Conservation (phyloP, 2,329 filamentous ascomycete genomes). For the Huntiella omanensis region DNA sequence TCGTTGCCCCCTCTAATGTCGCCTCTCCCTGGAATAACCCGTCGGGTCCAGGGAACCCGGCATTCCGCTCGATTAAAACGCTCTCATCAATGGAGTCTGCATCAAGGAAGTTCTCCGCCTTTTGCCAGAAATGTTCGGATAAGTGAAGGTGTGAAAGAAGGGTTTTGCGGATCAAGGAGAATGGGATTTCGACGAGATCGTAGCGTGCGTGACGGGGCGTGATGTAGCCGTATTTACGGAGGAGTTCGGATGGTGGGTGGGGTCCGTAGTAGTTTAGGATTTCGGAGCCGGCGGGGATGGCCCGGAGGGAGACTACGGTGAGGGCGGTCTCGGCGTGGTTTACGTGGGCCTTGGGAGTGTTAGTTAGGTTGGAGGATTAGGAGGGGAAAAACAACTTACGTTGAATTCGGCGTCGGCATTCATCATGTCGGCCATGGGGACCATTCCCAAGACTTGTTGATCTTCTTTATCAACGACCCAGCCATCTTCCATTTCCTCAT, state of each 20-base stretch:
- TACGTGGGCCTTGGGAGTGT: slow-evolving; percentile 26
- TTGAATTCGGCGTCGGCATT: slow-evolving; percentile 85
- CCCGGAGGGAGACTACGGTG: slow-evolving; percentile 51
- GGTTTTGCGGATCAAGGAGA: slow-evolving; percentile 34
- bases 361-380: neutral
- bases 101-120: slow-evolving; percentile 31
- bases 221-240: slow-evolving; percentile 77
- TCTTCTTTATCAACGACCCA: slow-evolving; percentile 46
- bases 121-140: slow-evolving; percentile 21
- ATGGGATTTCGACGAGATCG: slow-evolving; percentile 65
- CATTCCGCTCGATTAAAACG: slow-evolving; percentile 46
- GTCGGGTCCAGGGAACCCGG: slow-evolving; percentile 30
- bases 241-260: slow-evolving; percentile 61
- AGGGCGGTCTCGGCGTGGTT: slow-evolving; percentile 36
- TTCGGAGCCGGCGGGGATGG: slow-evolving; percentile 53
- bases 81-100: slow-evolving; percentile 54
- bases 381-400: slow-evolving; percentile 13
- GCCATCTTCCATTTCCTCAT: slow-evolving; percentile 39
- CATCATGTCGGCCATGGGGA: slow-evolving; percentile 75
- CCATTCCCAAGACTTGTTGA: slow-evolving; percentile 56
- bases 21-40: slow-evolving; percentile 25
- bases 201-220: slow-evolving; percentile 57
- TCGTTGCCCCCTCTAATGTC: slow-evolving; percentile 24
- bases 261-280: slow-evolving; percentile 82
- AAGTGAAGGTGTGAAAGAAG: slow-evolving; percentile 22